Conservation (phyloP, 495 filamentous ascomycete genomes). For the Saxophila tyrrhenica region DNA sequence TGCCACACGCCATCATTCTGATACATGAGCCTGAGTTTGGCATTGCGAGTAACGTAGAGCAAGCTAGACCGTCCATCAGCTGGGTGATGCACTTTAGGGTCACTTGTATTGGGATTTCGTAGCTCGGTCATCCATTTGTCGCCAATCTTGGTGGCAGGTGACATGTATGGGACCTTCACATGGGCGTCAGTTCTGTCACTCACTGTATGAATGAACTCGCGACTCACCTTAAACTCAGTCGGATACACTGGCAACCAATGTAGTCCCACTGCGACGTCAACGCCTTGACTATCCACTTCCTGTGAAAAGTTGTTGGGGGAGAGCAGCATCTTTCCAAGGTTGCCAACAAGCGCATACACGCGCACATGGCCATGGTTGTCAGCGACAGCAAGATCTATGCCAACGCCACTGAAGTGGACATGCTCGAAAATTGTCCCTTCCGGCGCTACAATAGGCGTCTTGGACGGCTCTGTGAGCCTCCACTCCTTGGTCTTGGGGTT, state of each 20-base stretch:
- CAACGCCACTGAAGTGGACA: conserved; percentile 66
- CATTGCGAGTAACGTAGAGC: conserved; percentile 1
- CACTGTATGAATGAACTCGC: too few species aligned
- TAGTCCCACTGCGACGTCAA: conserved; percentile 65
- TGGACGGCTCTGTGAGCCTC: conserved; percentile 55
- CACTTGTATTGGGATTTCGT: background rate
- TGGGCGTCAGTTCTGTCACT: conserved; percentile 30
- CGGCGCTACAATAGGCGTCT: conserved; percentile 34
- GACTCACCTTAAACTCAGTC: conserved; percentile 25
- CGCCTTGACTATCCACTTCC: conserved; percentile 42
- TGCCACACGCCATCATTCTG: conserved; percentile 35
- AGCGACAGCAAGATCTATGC: conserved; percentile 63
- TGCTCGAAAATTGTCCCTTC: conserved; percentile 52
- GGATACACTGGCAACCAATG: conserved; percentile 54
- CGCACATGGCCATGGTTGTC: conserved; percentile 63
- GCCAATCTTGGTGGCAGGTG: conserved; percentile 29
- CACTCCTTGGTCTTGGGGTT: conserved; percentile 61
- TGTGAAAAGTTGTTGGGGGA: conserved; percentile 40
- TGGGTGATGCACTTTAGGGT: conserved; percentile 8
- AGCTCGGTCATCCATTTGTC: conserved; percentile 5
- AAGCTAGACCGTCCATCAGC: conserved; percentile 3
- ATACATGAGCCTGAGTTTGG: conserved; percentile 9
- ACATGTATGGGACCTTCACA: conserved; percentile 11
- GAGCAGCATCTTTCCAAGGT: conserved; percentile 53
- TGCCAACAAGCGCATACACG: conserved; percentile 49